phyloP scores from a whole-genome alignment of 148 eudicot species.

The Rhododendron henanense region DNA sequence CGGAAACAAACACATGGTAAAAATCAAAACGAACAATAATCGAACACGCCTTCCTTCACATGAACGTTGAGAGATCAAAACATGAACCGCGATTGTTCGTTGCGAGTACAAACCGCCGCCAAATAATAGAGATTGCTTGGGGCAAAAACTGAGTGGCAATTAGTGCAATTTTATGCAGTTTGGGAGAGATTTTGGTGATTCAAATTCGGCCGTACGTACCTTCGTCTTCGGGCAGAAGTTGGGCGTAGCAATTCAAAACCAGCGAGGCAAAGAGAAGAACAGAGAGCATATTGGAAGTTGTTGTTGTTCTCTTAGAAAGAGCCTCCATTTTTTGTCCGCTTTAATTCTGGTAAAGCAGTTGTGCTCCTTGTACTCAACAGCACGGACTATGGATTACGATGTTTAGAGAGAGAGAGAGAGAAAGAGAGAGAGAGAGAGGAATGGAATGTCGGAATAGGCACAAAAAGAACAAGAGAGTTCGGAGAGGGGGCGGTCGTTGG shows the following conservation, averaged over 20 bases:
- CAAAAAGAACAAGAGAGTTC: too few relatives aligned
- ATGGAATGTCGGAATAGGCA: too few relatives aligned
- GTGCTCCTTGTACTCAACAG: background rate
- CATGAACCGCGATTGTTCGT: background rate
- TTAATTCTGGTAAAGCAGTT: background rate
- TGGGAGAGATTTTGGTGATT: background rate
- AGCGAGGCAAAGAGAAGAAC: background rate
- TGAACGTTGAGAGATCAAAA: background rate
- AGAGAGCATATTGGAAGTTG: background rate
- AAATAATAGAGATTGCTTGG: background rate
- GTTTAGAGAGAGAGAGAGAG: background rate
- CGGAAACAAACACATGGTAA: background rate
- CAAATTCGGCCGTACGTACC: background rate
- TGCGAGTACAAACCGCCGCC: background rate
- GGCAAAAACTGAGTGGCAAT: background rate
- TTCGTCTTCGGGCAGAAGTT: slow-evolving; percentile 1
- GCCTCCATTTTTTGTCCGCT: background rate
- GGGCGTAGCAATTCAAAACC: background rate
- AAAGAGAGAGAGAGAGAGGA: background rate
- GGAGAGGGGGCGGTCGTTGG: background rate
- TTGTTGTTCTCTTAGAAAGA: background rate
- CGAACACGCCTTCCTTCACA: background rate
- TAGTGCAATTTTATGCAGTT: background rate
- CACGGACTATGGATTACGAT: too few relatives aligned
- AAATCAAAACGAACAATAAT: background rate